phyloP scores from a whole-genome alignment of 257 asterid species.

The Salvia rosmarinus region DNA sequence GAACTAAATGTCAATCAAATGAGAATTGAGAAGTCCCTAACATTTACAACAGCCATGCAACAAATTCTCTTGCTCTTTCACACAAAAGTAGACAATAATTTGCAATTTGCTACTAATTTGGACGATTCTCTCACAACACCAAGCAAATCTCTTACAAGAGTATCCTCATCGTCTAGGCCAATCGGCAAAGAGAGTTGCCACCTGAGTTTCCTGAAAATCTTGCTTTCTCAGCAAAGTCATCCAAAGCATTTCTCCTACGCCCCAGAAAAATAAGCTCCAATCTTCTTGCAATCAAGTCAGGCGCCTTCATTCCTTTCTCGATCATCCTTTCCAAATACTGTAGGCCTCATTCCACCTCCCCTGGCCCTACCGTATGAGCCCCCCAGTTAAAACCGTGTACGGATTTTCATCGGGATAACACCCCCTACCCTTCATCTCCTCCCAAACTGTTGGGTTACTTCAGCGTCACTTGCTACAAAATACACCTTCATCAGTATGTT shows the following conservation, averaged over 20 bases:
- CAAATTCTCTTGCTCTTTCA: neutral
- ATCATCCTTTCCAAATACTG: conserved; percentile 81
- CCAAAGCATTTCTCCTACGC: conserved; percentile 55
- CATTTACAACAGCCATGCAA: neutral
- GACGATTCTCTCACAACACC: neutral
- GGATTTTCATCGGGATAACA: conserved; percentile 92
- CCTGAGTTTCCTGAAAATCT: conserved; percentile 64
- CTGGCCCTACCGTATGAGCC: conserved; percentile 73
- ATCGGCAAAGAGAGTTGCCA: conserved; percentile 50
- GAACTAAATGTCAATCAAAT: neutral
- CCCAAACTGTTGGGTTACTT: conserved; percentile 87
- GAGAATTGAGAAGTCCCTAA: neutral
- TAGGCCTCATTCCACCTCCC: conserved; percentile 75
- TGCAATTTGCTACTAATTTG: neutral
- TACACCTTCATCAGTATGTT: conserved; percentile 86
- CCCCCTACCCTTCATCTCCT: conserved; percentile 83
- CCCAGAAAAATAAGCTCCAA: conserved; percentile 61
- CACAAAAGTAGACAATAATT: neutral
- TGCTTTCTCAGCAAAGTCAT: conserved; percentile 62
- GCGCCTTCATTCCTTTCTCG: conserved; percentile 84
- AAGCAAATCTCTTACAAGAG: neutral
- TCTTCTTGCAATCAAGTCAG: conserved; percentile 66
- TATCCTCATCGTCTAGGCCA: conserved; percentile 61
- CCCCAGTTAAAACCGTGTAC: conserved; percentile 68
- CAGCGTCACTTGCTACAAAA: conserved; percentile 57